Percentiles rank a stretch among this genome's conserved stretches.
phyloP scores from a whole-genome alignment of 805 yeast species.

The Spathaspora arborariae region DNA sequence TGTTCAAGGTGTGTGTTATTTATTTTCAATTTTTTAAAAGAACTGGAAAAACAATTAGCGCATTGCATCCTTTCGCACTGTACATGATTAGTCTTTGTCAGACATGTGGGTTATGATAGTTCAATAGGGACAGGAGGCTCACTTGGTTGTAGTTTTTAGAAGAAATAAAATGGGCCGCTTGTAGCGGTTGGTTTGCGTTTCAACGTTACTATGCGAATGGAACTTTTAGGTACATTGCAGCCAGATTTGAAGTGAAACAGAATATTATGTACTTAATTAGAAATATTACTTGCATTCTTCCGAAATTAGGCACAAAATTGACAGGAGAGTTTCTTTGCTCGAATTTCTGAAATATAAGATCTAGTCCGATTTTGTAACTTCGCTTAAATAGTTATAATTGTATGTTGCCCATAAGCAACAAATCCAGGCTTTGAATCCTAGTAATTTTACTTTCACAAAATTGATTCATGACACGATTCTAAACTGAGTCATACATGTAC shows the following conservation, averaged over 20 bases:
- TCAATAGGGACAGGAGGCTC: too few relatives aligned
- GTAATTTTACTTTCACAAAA: too few relatives aligned
- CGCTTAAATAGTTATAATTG: neutral
- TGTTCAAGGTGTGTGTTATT: too few relatives aligned
- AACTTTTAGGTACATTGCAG: neutral
- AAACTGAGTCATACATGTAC: too few relatives aligned
- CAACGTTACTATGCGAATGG: neutral
- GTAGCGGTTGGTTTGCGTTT: neutral
- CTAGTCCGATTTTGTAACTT: neutral
- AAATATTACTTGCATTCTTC: neutral
- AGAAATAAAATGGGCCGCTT: neutral
- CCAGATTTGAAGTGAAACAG: neutral
- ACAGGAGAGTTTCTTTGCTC: too few relatives aligned
- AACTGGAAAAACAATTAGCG: neutral
- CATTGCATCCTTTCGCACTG: neutral
- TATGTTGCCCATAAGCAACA: neutral
- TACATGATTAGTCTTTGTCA: too few relatives aligned
- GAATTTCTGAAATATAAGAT: too few relatives aligned
- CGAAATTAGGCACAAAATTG: neutral
- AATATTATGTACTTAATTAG: neutral
- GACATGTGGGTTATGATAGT: too few relatives aligned
- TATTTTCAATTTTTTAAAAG: neutral
- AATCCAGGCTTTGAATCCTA: too few relatives aligned
- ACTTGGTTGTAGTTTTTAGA: too few relatives aligned
- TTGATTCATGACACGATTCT: too few relatives aligned